Base-by-base conservation (phyloP, 1,139 yeast genomes). In the Blastobotrys elegans region DNA sequence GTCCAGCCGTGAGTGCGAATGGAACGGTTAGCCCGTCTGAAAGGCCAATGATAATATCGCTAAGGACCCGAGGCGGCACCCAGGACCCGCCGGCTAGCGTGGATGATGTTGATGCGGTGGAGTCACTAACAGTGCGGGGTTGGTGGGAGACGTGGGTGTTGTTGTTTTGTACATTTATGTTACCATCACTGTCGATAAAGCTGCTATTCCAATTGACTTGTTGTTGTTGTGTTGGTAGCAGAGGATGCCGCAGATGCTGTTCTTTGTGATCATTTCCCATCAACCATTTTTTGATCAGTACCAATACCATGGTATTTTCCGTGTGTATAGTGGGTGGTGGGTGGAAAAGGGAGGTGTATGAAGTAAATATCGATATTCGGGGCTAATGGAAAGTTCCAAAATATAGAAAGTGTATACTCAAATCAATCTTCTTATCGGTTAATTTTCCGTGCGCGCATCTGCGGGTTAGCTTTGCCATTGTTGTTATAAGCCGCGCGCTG, bases 21-120 rank as follows among this genome's bases (percentile, higher is more conserved):
- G 94, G 94, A 21, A 84, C 94, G 0, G 94, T 84, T 56, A 84
- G 75, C 3, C 94, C 94, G 62, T 84, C 94, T n/a, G 87, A 79
- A 43, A 84, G 75, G 1, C 94, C 94, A 57, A 84, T 84, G 56
- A 84, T 83, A 42, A 82, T 73, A 65, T 84, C 92, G 22, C 85
- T 78, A 81, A 84, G 81, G 43, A 84, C 85, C 60, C 92, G 75
- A 3, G 92, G 65, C 30, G 59, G 44, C 29, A 60, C 42, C 10
- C 56, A 51, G 21, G 44, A 50, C 8, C 45, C 35, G n/a, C 24
- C 18, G 13, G n/a, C 18, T 6, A 34, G 26, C 6, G 26, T 24
- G 8, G n/a, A n/a, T n/a, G n/a, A n/a, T n/a, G n/a, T n/a, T n/a
- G n/a, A n/a, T n/a, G n/a, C n/a, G n/a, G n/a, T n/a, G n/a, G n/a